phyloP scores from a whole-genome alignment of 108 stramenopile species.

The Skeletonema menzelii region DNA sequence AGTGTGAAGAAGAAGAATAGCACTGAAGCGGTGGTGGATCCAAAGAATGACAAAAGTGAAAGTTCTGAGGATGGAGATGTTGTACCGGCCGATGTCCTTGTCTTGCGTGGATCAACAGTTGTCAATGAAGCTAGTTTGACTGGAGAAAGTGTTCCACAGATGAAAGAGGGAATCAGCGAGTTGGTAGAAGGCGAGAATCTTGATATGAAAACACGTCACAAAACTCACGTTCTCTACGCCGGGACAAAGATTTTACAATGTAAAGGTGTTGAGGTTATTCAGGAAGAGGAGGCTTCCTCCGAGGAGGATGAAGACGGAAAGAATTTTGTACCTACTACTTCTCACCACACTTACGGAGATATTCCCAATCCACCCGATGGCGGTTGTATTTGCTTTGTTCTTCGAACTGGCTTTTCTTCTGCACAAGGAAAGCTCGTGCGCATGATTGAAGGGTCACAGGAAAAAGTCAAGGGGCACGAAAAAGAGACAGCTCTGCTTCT shows the following conservation, averaged over 20 bases:
- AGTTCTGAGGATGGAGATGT: constrained; percentile 77
- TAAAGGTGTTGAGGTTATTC: constrained; percentile 60
- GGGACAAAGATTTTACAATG: constrained; percentile 95
- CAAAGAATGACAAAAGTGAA: not conserved
- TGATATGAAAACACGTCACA: constrained; percentile 84
- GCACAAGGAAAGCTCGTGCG: constrained; percentile 97
- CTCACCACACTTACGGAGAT: constrained; percentile 22
- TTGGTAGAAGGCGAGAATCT: constrained; percentile 61
- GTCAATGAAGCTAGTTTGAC: constrained; percentile 96
- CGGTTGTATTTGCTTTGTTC: constrained; percentile 90
- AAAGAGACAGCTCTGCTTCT: constrained; percentile 90
- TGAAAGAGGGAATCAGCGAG: constrained; percentile 93
- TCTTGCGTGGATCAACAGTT: constrained; percentile 88
- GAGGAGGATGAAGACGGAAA: constrained; percentile 28
- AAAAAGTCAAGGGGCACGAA: constrained; percentile 94
- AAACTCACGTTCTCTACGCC: constrained; percentile 91
- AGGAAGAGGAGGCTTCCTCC: constrained; percentile 47
- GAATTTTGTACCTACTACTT: not conserved
- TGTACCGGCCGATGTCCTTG: constrained; percentile 92
- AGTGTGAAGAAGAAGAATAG: constrained; percentile 49
- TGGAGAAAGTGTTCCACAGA: constrained; percentile 96
- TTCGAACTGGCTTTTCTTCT: constrained; percentile 97
- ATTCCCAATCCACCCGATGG: constrained; percentile 87
- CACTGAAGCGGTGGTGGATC: constrained; percentile 41
- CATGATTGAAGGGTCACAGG: constrained; percentile 98